Evolutionary conservation across 345 rosid genomes (phyloP), one percentile per base, ranked within the genome.

Genomic region (Boechera retrofracta): DNA sequence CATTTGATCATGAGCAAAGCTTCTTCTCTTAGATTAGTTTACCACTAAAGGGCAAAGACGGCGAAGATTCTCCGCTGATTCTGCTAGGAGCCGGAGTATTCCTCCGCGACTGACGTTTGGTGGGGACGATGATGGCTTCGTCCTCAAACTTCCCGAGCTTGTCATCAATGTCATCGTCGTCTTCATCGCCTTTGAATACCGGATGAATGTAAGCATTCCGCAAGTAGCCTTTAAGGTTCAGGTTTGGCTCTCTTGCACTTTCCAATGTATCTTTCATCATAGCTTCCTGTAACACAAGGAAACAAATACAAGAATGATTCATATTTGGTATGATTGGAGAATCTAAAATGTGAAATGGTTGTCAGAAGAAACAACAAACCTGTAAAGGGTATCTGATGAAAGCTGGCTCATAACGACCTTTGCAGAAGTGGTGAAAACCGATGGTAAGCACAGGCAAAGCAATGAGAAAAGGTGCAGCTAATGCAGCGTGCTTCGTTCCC

Each of bases 241-340:
- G 6, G 81, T 78, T 83, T 0, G 98, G 98, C 4, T 91, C 98
- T 81, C 89, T 85, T 4, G 90, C 91, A 0, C 70, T 89, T 58
- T 94, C 98, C 73, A 94, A 74, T 0, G 97, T 94, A 71, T 94
- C 98, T 81, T 90, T 94, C 93, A 86, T 92, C 97, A 83, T 92
- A 63, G 98, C 98, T 80, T 94, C 98, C 98, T 94, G 89, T 76
- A 82, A 72, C 21, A 38, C 72, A 47, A 53, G 49, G 28, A 54
- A 69, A 28, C 32, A 32, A 47, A n/a, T 4, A 59, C 62, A 67
- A 67, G 13, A 68, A 68, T 4, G 32, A 56, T 51, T 10, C 10
- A 39, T 39, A 3, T 5, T 68, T 38, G 0, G 54, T 51, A 32
- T 35, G 18, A 26, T n/a, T 42, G 15, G 5, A 7, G 3, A 2